Evolutionary conservation across 345 rosid species (phyloP).

Genomic region (Salix caprea): DNA sequence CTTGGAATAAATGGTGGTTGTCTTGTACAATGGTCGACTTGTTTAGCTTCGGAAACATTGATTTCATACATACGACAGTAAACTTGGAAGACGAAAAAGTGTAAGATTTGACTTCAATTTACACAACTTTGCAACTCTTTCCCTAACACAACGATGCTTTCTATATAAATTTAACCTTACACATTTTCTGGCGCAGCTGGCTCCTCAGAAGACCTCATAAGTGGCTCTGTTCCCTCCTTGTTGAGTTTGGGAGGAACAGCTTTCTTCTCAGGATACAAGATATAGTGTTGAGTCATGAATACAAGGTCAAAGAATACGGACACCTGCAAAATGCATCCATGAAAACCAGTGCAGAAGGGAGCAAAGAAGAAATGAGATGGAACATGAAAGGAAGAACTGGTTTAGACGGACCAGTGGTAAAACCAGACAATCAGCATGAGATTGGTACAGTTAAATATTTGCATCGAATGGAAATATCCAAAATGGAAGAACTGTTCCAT

Average conservation of each 20-base stretch:
- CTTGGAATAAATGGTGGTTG: neutral
- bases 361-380: neutral
- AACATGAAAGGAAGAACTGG: neutral
- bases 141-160: neutral
- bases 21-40: neutral
- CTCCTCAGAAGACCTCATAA: conserved; percentile 38
- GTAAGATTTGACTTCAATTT: neutral
- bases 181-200: conserved; percentile 37
- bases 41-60: neutral
- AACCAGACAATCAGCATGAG: neutral
- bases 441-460: neutral
- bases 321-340: conserved; percentile 42
- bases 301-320: conserved; percentile 71
- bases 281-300: conserved; percentile 82
- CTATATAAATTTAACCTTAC: conserved; percentile 9
- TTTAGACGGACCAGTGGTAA: neutral
- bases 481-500: neutral
- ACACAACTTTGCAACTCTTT: neutral
- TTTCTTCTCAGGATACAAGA: conserved; percentile 53
- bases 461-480: neutral
- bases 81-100: neutral
- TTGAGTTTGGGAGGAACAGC: conserved; percentile 19
- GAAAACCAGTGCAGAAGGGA: neutral
- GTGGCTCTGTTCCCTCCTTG: conserved; percentile 48
- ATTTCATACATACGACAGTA: neutral